Evolutionary conservation across 768 basidiomycete genomes (phyloP).

Genomic region (Sarcodon aspratus): DNA sequence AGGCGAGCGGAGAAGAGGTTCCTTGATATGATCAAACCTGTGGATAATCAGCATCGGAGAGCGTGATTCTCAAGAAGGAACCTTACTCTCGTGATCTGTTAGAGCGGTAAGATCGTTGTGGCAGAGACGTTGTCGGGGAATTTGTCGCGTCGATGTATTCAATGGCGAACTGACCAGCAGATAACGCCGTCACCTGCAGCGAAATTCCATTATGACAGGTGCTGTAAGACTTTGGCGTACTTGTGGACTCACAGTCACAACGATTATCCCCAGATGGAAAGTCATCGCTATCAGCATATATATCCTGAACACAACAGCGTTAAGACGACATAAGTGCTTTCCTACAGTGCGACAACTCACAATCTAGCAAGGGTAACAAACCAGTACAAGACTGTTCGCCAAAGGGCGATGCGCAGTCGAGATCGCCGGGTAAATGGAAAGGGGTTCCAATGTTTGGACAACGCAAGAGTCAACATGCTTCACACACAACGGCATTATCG

Average conservation of each 20-base stretch:
- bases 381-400: constrained; percentile 46
- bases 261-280: constrained; percentile 52
- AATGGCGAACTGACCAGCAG: constrained; percentile 46
- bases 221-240: background rate
- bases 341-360: constrained; percentile 25
- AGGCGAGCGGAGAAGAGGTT: constrained; percentile 14
- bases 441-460: constrained; percentile 40
- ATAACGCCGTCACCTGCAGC: constrained; percentile 41
- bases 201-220: background rate
- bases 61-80: background rate
- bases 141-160: constrained; percentile 22
- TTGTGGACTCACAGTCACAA: background rate
- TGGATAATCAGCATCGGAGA: background rate
- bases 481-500: background rate
- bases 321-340: background rate
- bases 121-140: background rate
- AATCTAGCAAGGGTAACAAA: constrained; percentile 46
- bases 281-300: constrained; percentile 74
- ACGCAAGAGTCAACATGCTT: constrained; percentile 39
- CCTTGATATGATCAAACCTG: constrained; percentile 14
- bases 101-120: constrained; percentile 7
- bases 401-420: constrained; percentile 33
- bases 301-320: constrained; percentile 24
- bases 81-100: constrained; percentile 10
- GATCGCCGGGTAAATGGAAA: constrained; percentile 23